phyloP scores from a whole-genome alignment of 805 yeast species.

The Nakazawaea molendinolei region DNA sequence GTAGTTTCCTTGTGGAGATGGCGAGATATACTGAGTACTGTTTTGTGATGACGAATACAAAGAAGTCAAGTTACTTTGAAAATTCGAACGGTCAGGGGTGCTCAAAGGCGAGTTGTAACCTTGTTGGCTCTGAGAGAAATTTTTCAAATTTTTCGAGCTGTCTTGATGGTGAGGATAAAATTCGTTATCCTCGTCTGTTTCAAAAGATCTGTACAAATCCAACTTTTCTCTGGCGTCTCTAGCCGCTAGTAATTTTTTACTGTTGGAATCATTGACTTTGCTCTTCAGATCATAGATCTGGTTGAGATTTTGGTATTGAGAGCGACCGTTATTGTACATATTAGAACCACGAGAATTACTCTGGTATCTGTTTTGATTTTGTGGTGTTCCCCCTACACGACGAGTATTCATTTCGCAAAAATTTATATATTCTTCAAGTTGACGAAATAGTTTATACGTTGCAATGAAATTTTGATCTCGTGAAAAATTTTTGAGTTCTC shows the following conservation, averaged over 20 bases:
- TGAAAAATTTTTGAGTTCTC: too few relatives aligned
- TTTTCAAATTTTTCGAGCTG: constrained; percentile 1
- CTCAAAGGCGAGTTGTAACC: constrained; percentile 9
- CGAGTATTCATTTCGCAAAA: too few relatives aligned
- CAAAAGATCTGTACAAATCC: constrained; percentile 63
- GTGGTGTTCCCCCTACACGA: too few relatives aligned
- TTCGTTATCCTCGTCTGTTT: constrained; percentile 63
- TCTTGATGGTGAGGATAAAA: constrained; percentile 44
- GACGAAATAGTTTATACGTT: too few relatives aligned
- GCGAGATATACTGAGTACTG: not conserved
- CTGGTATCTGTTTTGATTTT: too few relatives aligned
- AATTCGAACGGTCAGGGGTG: constrained; percentile 8
- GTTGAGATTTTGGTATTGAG: too few relatives aligned
- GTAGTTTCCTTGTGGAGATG: constrained; percentile 8
- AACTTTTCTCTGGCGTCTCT: constrained; percentile 38
- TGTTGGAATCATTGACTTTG: not conserved
- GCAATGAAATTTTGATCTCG: too few relatives aligned
- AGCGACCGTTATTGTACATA: too few relatives aligned
- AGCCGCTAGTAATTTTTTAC: constrained; percentile 6
- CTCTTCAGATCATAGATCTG: too few relatives aligned
- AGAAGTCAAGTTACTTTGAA: constrained; percentile 3
- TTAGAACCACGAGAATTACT: too few relatives aligned
- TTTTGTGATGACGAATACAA: too few relatives aligned
- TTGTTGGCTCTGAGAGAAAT: constrained; percentile 1
- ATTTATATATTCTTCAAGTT: too few relatives aligned